These are phyloP conservation scores for Pittosporum tobira DNA, from an alignment of 129 eudicot species.

Conservation along the genomic window DNA sequence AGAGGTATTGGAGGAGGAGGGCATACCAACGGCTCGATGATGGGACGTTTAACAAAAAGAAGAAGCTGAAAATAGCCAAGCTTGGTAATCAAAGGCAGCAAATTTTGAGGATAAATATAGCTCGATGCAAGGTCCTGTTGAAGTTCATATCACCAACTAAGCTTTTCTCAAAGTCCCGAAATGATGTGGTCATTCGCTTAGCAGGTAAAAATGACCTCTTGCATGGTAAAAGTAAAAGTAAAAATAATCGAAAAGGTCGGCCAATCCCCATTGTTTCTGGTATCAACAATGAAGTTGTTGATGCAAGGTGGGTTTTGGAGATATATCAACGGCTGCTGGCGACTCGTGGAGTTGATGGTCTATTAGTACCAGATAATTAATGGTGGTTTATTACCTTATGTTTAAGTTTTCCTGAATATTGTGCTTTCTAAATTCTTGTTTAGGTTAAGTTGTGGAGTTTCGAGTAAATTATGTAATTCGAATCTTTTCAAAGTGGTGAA, in stretches of 20 bases:
- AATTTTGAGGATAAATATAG: background rate
- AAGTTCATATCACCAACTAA: slow-evolving; percentile 14
- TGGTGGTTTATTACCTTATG: too few species aligned
- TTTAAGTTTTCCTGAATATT: too few species aligned
- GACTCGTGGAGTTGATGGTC: slow-evolving; percentile 2
- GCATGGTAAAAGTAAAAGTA: too few species aligned
- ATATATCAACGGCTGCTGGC: slow-evolving; percentile 12
- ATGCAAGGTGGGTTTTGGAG: slow-evolving; percentile 21
- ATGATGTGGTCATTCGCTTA: slow-evolving; percentile 8
- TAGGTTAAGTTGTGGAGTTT: too few species aligned
- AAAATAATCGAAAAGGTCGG: background rate
- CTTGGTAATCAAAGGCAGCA: slow-evolving; percentile 7
- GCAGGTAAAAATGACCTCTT: slow-evolving; percentile 6
- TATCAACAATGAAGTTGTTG: slow-evolving; percentile 11
- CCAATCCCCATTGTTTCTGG: slow-evolving; percentile 1
- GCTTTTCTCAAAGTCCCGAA: slow-evolving; percentile 1
- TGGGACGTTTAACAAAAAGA: background rate
- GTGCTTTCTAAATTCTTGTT: too few species aligned
- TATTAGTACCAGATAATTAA: too few species aligned
- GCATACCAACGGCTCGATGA: slow-evolving; percentile 13
- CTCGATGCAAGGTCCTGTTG: background rate
- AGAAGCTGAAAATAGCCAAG: slow-evolving; percentile 10
- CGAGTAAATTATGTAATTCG: too few species aligned
- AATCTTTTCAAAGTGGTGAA: too few species aligned
- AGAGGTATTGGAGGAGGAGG: slow-evolving; percentile 23